Evolutionary conservation across 495 filamentous ascomycete genomes (phyloP).

Genomic region (Trichocladium antarcticum): DNA sequence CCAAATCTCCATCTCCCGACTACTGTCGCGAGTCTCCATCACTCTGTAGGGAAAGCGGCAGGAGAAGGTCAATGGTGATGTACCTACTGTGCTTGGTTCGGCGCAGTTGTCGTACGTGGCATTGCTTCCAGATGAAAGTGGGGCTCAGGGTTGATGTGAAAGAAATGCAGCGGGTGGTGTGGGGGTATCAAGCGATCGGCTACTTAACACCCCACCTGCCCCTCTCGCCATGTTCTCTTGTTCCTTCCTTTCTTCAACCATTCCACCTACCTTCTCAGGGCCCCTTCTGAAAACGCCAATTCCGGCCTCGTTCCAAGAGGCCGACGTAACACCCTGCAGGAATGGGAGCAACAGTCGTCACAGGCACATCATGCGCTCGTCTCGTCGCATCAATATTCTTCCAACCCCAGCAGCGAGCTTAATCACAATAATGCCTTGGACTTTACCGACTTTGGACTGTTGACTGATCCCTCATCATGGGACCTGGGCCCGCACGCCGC

Average conservation of each 20-base stretch:
- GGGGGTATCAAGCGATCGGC: neutral
- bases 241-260: neutral
- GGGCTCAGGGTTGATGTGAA: no score
- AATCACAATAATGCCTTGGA: no score
- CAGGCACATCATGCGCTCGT: constrained; percentile 1
- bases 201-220: neutral
- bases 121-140: no score
- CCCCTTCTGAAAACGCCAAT: neutral
- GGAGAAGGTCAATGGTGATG: no score
- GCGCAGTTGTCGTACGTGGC: no score
- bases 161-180: no score
- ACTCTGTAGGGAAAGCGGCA: no score
- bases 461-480: constrained; percentile 1
- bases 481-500: neutral
- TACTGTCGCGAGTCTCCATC: no score
- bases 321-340: constrained; percentile 9
- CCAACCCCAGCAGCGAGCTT: constrained; percentile 9
- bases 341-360: constrained; percentile 7
- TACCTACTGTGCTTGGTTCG: no score
- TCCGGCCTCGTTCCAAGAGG: constrained; percentile 10
- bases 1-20: no score
- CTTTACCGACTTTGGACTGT: neutral
- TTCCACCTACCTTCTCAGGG: no score
- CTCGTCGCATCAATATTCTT: constrained; percentile 4
- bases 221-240: neutral